Evolutionary conservation across 495 filamentous ascomycete genomes (phyloP).

Genomic region (Astrothelium macrocarpum): DNA sequence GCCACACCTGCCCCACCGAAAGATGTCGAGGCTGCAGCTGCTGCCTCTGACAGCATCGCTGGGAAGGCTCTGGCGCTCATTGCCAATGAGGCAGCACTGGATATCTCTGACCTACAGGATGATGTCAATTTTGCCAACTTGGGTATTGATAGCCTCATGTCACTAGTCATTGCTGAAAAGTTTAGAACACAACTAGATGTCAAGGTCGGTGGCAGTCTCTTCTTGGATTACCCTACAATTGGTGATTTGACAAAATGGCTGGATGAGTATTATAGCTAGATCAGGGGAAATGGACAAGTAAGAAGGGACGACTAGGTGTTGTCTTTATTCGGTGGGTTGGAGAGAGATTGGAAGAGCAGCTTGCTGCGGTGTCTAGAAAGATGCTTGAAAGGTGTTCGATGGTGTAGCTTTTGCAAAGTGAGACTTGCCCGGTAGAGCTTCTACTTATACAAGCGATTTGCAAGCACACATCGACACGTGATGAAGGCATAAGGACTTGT

Average conservation of each 20-base stretch:
- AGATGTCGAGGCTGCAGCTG: background rate
- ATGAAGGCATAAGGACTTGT: too few species aligned
- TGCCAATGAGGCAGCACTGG: conserved; percentile 8
- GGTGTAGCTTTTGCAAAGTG: too few species aligned
- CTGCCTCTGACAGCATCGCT: conserved; percentile 4
- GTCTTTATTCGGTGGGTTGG: too few species aligned
- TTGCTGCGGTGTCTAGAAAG: too few species aligned
- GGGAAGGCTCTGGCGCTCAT: conserved; percentile 9
- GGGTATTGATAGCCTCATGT: conserved; percentile 14
- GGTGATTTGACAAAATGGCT: background rate
- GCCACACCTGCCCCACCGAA: background rate
- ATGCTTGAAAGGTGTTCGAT: too few species aligned
- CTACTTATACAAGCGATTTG: too few species aligned
- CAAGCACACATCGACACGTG: too few species aligned
- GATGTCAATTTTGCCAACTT: conserved; percentile 8
- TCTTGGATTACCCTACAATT: conserved; percentile 11
- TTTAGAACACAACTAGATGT: conserved; percentile 6
- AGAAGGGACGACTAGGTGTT: too few species aligned
- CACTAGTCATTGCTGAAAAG: conserved; percentile 10
- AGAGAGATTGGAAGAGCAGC: too few species aligned
- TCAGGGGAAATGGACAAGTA: too few species aligned
- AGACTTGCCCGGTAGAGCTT: too few species aligned
- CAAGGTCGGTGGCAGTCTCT: conserved; percentile 8
- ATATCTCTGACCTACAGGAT: conserved; percentile 1
- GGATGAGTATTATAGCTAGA: conserved; percentile 8